These are phyloP conservation scores for Hypoxylon crocopeplum DNA, from an alignment of 495 filamentous ascomycete genomes.

Conservation along the genomic window DNA sequence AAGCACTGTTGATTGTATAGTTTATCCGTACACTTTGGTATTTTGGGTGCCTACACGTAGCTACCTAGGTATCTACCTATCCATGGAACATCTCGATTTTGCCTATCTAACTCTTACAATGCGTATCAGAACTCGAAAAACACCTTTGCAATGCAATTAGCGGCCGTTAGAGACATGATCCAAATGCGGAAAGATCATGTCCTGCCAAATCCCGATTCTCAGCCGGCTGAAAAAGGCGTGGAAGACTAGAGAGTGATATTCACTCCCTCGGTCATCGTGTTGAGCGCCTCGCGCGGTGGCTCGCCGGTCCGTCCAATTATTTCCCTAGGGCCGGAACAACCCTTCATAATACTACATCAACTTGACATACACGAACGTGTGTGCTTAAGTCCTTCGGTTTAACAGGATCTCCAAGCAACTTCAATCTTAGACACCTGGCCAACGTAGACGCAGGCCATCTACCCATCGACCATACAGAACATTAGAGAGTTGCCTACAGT, in stretches of 20 bases:
- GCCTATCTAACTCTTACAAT: constrained; percentile 16
- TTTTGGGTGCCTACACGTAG: not conserved
- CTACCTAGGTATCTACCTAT: not conserved
- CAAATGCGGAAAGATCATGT: constrained; percentile 18
- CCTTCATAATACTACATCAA: constrained; percentile 18
- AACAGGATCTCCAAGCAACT: constrained; percentile 33
- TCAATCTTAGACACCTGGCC: constrained; percentile 56
- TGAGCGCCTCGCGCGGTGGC: too few species aligned
- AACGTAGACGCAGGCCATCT: constrained; percentile 80
- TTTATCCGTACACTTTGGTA: not conserved
- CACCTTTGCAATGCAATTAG: constrained; percentile 31
- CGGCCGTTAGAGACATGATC: constrained; percentile 1
- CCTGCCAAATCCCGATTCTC: constrained; percentile 4
- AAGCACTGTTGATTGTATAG: not conserved
- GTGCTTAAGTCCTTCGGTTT: not conserved
- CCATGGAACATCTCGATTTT: not conserved
- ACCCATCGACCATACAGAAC: constrained; percentile 90
- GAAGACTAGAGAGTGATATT: constrained; percentile 2
- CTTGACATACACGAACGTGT: not conserved
- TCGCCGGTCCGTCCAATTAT: constrained; percentile 8
- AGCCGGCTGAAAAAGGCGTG: not conserved
- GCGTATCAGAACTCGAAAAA: constrained; percentile 23
- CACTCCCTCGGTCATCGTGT: not conserved
- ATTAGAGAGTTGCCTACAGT: constrained; percentile 86
- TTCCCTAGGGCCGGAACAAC: not conserved